These are phyloP conservation scores for Eurotiales sp. DNA, from an alignment of 2,329 filamentous ascomycete species.

Conservation along the genomic window DNA sequence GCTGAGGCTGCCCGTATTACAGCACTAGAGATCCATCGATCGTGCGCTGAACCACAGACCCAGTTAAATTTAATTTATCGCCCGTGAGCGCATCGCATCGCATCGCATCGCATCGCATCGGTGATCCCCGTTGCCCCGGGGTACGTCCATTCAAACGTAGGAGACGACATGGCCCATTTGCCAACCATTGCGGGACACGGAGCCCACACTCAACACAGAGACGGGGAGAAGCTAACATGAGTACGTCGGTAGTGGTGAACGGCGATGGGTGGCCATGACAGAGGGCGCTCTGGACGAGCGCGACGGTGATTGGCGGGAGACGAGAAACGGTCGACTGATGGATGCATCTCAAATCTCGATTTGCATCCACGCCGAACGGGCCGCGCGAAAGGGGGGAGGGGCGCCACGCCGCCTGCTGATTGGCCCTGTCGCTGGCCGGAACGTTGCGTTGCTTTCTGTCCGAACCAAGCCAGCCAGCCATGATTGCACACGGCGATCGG, in stretches of 20 bases:
- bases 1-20: no score
- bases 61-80: slow-evolving; percentile 2
- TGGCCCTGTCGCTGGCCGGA: not conserved
- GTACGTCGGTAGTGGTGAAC: no score
- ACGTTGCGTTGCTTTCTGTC: not conserved
- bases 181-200: no score
- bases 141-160: no score
- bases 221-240: no score
- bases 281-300: no score
- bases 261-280: no score
- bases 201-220: no score
- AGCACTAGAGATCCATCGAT: slow-evolving; percentile 11
- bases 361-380: slow-evolving; percentile 8
- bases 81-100: not conserved
- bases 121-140: not conserved
- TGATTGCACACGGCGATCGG: slow-evolving; percentile 1
- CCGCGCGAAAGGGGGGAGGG: slow-evolving; percentile 6
- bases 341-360: slow-evolving; percentile 12
- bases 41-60: slow-evolving; percentile 8
- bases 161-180: no score
- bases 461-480: not conserved
- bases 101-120: no score
- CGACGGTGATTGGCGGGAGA: not conserved
- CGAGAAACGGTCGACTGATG: slow-evolving; percentile 3
- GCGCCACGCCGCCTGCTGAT: not conserved